Percentiles rank a stretch among this genome's conserved stretches.
phyloP scores from a whole-genome alignment of 2,329 filamentous ascomycete species.

The Parasarocladium wereldwijsianum region DNA sequence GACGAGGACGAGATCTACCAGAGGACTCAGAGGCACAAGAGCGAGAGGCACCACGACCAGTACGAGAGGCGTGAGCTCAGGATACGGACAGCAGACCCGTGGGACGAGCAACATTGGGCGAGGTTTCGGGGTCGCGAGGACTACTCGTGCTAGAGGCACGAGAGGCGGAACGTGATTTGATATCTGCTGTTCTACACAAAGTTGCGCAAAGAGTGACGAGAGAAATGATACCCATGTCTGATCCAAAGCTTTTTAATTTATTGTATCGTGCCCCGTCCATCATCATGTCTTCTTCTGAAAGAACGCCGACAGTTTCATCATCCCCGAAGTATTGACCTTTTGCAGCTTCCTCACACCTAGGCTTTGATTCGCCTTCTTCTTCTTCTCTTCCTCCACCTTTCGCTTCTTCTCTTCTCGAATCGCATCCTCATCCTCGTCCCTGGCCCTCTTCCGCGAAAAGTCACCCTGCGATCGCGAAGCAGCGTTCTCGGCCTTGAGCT shows the following conservation, averaged over 20 bases:
- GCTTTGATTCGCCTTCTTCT: slow-evolving; percentile 61
- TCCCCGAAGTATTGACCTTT: slow-evolving; percentile 82
- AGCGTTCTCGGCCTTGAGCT: slow-evolving; percentile 55
- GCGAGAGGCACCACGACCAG: slow-evolving; percentile 14
- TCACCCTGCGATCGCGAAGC: slow-evolving; percentile 54
- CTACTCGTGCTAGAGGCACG: slow-evolving; percentile 18
- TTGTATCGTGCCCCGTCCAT: slow-evolving; percentile 1
- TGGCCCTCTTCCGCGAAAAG: slow-evolving; percentile 53
- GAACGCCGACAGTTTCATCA: slow-evolving; percentile 95
- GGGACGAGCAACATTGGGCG: slow-evolving; percentile 14
- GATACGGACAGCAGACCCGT: slow-evolving; percentile 12
- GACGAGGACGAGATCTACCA: slow-evolving; percentile 15
- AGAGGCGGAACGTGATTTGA: slow-evolving; percentile 10
- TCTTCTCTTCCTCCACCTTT: slow-evolving; percentile 79
- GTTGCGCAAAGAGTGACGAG: neutral
- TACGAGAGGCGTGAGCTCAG: slow-evolving; percentile 10
- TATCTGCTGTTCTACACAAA: neutral
- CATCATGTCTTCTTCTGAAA: slow-evolving; percentile 52
- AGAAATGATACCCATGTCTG: too few relatives aligned
- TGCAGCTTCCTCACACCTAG: slow-evolving; percentile 64
- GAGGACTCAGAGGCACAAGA: slow-evolving; percentile 15
- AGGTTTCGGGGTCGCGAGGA: slow-evolving; percentile 19
- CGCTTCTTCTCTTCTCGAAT: slow-evolving; percentile 64
- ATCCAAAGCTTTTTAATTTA: slow-evolving; percentile 6
- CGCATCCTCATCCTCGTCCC: slow-evolving; percentile 53